Percentiles rank a stretch among this genome's conserved stretches.
Conservation (phyloP, 805 yeast genomes). For the Wickerhamomyces hampshirensis region DNA sequence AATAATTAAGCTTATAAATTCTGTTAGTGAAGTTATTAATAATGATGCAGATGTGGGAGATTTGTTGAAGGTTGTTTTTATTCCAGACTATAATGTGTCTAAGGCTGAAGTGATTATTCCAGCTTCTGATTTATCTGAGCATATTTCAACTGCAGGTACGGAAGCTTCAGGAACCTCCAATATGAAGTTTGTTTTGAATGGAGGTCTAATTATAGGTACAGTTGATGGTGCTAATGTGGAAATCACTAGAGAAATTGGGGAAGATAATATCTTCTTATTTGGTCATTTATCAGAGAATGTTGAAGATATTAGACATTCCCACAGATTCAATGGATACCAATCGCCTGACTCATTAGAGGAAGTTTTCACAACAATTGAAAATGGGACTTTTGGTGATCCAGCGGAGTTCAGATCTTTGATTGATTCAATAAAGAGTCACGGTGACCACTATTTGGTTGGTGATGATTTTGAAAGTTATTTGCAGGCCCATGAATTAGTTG, state of each 20-base stretch:
- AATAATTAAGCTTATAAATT: conserved; percentile 78
- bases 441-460: conserved; percentile 81
- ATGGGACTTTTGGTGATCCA: conserved; percentile 67
- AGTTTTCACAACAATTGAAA: conserved; percentile 64
- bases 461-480: conserved; percentile 88
- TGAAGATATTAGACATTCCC: conserved; percentile 76
- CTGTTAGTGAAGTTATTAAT: conserved; percentile 78
- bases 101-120: conserved; percentile 90
- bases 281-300: conserved; percentile 90
- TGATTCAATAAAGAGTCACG: conserved; percentile 65
- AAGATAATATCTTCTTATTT: conserved; percentile 85
- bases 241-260: conserved; percentile 90
- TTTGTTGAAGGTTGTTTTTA: conserved; percentile 77
- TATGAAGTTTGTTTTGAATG: conserved; percentile 92
- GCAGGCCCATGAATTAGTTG: conserved; percentile 75
- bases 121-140: conserved; percentile 87
- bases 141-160: conserved; percentile 95
- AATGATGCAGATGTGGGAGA: conserved; percentile 70
- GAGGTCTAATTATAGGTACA: conserved; percentile 91
- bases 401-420: conserved; percentile 63
- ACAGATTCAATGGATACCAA: conserved; percentile 48
- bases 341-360: conserved; percentile 54
- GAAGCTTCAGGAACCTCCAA: conserved; percentile 96
- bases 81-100: conserved; percentile 91
- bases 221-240: conserved; percentile 97